These are phyloP conservation scores for Globisporangium rhizosaccharum DNA, from an alignment of 352 stramenopile genomes.

Conservation along the genomic window DNA sequence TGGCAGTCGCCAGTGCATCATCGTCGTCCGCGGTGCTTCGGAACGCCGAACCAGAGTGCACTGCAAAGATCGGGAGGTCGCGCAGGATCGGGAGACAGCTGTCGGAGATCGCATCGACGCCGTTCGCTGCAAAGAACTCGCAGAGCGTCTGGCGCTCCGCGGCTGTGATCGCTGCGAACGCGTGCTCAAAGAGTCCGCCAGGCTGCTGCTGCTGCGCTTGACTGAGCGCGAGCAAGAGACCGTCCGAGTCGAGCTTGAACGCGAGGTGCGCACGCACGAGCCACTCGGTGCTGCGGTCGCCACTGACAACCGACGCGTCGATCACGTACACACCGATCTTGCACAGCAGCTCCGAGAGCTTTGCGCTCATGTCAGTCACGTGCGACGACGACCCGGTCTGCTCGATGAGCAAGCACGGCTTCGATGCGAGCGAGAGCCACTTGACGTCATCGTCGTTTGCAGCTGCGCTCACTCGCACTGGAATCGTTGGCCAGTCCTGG, in stretches of 20 bases:
- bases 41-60: constrained; percentile 17
- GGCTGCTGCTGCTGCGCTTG: constrained; percentile 26
- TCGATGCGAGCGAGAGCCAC: constrained; percentile 30
- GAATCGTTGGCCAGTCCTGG: constrained; percentile 38
- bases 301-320: constrained; percentile 32
- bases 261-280: constrained; percentile 32
- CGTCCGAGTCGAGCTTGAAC: constrained; percentile 40
- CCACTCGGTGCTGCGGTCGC: constrained; percentile 39
- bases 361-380: constrained; percentile 1
- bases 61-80: constrained; percentile 45
- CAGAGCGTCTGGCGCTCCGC: constrained; percentile 30
- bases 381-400: constrained; percentile 2
- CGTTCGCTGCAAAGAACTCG: constrained; percentile 36
- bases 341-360: constrained; percentile 18
- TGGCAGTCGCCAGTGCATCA: background rate
- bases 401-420: constrained; percentile 30
- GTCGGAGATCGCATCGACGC: constrained; percentile 26
- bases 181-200: constrained; percentile 29
- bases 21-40: constrained; percentile 2
- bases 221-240: constrained; percentile 33
- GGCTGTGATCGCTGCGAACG: constrained; percentile 23
- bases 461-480: constrained; percentile 14
- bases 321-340: constrained; percentile 41
- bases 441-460: constrained; percentile 7
- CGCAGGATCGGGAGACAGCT: constrained; percentile 31